These are phyloP conservation scores for Candida vaughaniae DNA, from an alignment of 805 yeast genomes.

Conservation along the genomic window DNA sequence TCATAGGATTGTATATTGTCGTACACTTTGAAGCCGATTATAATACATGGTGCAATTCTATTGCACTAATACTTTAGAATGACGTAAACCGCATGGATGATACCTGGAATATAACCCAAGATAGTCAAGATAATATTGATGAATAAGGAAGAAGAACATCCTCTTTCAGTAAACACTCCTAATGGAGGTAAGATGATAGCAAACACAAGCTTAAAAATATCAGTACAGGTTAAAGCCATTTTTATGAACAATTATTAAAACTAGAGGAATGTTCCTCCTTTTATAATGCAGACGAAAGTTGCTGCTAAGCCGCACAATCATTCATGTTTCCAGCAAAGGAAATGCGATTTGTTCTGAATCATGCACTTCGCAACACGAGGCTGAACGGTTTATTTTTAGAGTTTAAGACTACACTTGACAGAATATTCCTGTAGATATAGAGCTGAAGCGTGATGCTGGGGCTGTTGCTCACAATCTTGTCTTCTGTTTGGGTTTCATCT, in stretches of 20 bases:
- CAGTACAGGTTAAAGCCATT: constrained; percentile 55
- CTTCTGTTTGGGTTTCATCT: no score
- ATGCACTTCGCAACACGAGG: no score
- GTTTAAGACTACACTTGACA: no score
- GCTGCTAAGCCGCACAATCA: constrained; percentile 9
- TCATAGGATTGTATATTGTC: no score
- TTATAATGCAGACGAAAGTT: constrained; percentile 2
- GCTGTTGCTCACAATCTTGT: no score
- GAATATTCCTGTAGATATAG: no score
- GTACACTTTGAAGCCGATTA: no score
- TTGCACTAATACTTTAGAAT: constrained; percentile 24
- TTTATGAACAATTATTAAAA: constrained; percentile 5
- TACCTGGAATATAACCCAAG: constrained; percentile 76
- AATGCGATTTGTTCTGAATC: constrained; percentile 1
- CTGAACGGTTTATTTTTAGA: no score
- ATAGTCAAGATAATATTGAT: constrained; percentile 66
- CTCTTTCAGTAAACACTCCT: constrained; percentile 61
- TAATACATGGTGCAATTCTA: no score
- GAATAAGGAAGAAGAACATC: constrained; percentile 44
- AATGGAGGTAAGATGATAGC: constrained; percentile 59
- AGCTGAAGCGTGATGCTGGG: no score
- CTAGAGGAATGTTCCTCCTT: not conserved
- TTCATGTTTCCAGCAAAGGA: not conserved
- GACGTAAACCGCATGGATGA: constrained; percentile 62
- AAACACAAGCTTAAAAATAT: constrained; percentile 50